phyloP scores from a whole-genome alignment of 495 filamentous ascomycete species.

The Tuber brumale region DNA sequence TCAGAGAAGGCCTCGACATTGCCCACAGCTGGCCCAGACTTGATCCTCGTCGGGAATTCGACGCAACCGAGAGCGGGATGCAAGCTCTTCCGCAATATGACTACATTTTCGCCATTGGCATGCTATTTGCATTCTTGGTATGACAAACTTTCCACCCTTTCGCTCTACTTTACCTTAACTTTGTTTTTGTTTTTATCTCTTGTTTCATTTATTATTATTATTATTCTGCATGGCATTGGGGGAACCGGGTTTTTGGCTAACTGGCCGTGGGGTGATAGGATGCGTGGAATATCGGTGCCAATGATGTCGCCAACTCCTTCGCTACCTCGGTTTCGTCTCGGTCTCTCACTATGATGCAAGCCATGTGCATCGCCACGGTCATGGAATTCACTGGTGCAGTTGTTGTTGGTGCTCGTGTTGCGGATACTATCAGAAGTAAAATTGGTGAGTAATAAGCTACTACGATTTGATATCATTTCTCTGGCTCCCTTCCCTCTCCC shows the following conservation, averaged over 20 bases:
- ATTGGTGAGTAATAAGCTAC: slow-evolving; percentile 44
- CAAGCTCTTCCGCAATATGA: slow-evolving; percentile 52
- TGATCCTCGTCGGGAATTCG: neutral
- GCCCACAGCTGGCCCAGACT: neutral
- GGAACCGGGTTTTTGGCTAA: neutral
- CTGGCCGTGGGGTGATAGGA: slow-evolving; percentile 37
- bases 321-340: slow-evolving; percentile 64
- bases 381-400: slow-evolving; percentile 64
- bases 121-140: slow-evolving; percentile 63
- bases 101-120: slow-evolving; percentile 70
- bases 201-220: neutral
- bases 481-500: neutral
- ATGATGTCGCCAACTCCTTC: slow-evolving; percentile 75
- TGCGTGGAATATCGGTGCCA: slow-evolving; percentile 47
- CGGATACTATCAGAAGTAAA: slow-evolving; percentile 61
- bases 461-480: neutral
- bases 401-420: slow-evolving; percentile 57
- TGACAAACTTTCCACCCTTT: slow-evolving; percentile 10
- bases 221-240: neutral
- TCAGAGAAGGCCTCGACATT: neutral
- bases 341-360: slow-evolving; percentile 60
- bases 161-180: neutral
- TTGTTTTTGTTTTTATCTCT: slow-evolving; percentile 14
- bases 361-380: slow-evolving; percentile 60
- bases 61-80: neutral